Evolutionary conservation across 1,284 basidiomycete genomes (phyloP).

Genomic region (Exobasidium cylindrosporum): DNA sequence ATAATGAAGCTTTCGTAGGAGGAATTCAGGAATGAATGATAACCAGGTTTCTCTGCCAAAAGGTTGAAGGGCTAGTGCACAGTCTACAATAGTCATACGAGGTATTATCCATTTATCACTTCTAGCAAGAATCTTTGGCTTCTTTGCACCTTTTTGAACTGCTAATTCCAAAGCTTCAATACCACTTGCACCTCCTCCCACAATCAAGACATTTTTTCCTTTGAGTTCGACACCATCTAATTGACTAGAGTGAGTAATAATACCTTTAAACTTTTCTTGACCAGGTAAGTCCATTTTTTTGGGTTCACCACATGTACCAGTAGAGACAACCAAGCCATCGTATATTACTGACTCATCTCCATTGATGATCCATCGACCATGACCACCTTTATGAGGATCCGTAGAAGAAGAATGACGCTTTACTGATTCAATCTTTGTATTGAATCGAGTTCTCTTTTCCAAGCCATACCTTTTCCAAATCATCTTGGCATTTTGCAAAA

Average conservation of each 20-base stretch:
- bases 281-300: constrained; percentile 61
- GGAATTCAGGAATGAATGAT: constrained; percentile 59
- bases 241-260: constrained; percentile 64
- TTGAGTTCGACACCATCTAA: constrained; percentile 58
- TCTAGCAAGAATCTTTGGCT: constrained; percentile 61
- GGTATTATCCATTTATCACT: constrained; percentile 48
- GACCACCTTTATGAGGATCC: constrained; percentile 54
- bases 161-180: constrained; percentile 64
- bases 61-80: constrained; percentile 62
- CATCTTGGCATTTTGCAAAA: constrained; percentile 62
- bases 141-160: constrained; percentile 58
- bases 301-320: constrained; percentile 65
- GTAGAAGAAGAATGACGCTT: constrained; percentile 49
- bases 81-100: constrained; percentile 62
- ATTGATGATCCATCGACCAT: constrained; percentile 62
- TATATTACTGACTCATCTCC: constrained; percentile 59
- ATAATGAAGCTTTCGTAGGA: constrained; percentile 63
- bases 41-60: constrained; percentile 59
- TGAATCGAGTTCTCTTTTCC: constrained; percentile 61
- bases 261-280: constrained; percentile 59
- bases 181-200: constrained; percentile 65
- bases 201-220: constrained; percentile 59
- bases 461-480: constrained; percentile 65
- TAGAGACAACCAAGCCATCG: constrained; percentile 62
- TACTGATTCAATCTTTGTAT: constrained; percentile 45